Evolutionary conservation across 177 flowering plant genomes (phyloP).

Genomic region (Vitis hybrid): DNA sequence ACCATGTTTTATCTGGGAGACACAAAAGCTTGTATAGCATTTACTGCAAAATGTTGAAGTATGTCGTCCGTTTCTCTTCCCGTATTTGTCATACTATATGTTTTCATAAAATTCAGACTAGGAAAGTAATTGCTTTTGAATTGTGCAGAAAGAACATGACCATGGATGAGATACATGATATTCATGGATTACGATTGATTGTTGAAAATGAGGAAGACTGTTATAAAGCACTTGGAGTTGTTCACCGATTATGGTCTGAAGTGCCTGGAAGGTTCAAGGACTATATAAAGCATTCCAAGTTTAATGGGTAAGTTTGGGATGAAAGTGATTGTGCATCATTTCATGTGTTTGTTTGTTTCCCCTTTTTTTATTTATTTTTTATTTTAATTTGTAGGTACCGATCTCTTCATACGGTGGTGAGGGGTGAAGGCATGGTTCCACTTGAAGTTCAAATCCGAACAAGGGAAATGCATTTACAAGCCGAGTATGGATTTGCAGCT

Average conservation of each 20-base stretch:
- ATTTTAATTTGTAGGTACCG: constrained; percentile 61
- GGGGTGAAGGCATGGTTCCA: constrained; percentile 75
- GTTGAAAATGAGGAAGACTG: constrained; percentile 85
- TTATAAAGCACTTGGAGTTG: constrained; percentile 64
- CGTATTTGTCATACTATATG: not conserved
- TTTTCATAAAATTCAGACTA: too few relatives aligned
- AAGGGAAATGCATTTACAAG: constrained; percentile 87
- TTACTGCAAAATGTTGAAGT: constrained; percentile 88
- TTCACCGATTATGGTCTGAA: constrained; percentile 76
- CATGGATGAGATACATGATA: constrained; percentile 90
- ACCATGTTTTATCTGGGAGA: constrained; percentile 69
- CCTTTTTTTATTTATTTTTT: not conserved
- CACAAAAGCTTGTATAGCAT: constrained; percentile 96
- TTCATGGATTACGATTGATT: constrained; percentile 82
- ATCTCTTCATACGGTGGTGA: constrained; percentile 91
- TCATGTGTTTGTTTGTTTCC: not conserved
- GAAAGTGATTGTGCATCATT: not conserved
- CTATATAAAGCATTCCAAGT: constrained; percentile 75
- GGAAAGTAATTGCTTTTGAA: not conserved
- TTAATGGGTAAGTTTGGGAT: constrained; percentile 66
- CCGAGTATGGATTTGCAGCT: constrained; percentile 96
- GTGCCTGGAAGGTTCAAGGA: constrained; percentile 88
- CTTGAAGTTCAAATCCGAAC: constrained; percentile 97
- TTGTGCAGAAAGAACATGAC: constrained; percentile 75
- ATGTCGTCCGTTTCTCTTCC: constrained; percentile 31